Base-by-base conservation (phyloP, 345 rosid species). In the Euphorbia lathyris region DNA sequence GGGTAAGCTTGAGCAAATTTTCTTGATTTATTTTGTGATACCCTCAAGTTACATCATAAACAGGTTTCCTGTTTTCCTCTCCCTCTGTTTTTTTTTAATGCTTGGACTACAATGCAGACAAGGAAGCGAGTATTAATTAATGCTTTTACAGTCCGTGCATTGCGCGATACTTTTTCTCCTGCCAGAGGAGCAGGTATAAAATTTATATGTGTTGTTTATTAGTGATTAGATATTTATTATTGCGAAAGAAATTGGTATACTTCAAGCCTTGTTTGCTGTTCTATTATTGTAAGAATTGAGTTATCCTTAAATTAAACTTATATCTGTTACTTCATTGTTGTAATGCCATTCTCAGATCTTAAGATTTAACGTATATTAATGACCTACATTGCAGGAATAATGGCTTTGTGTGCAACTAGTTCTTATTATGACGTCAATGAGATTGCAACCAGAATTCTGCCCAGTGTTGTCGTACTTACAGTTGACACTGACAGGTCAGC, bases 121-220 rank as follows among this genome's bases (percentile, higher is more conserved):
- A 89, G 98, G 86, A 95, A 92, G 76, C 84, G 99, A 83, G 98
- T 95, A 67, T 74, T 95, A 83, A 92, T 95, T 55, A 95, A 95
- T 84, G 99, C 99, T 68, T 95, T 95, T 82, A 92, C 98, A 36
- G 99, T 90, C 61, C 99, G 99, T 83, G 99, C 99, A 55, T 63
- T 95, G 79, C 92, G 96, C 56, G 99, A 95, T 83, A 84, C 94
- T 51, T 95, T 95, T 79, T 83, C 99, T 79, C 96, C 94, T 81
- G 99, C 99, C 72, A 88, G 99, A 76, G 99, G 92, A 79, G 99
- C 99, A 83, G 99, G 99, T 95, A 89, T 67, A 67, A 68, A 48
- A 71, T 60, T 25, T 69, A 38, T 61, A 19, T 53, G 51, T 65
- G 58, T 23, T 61, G 36, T 47, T 69, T 65, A 11, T 40, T 50